Evolutionary conservation across 2,329 filamentous ascomycete genomes (phyloP), one percentile per base, ranked within the genome.

Genomic region (Neonectria punicea): DNA sequence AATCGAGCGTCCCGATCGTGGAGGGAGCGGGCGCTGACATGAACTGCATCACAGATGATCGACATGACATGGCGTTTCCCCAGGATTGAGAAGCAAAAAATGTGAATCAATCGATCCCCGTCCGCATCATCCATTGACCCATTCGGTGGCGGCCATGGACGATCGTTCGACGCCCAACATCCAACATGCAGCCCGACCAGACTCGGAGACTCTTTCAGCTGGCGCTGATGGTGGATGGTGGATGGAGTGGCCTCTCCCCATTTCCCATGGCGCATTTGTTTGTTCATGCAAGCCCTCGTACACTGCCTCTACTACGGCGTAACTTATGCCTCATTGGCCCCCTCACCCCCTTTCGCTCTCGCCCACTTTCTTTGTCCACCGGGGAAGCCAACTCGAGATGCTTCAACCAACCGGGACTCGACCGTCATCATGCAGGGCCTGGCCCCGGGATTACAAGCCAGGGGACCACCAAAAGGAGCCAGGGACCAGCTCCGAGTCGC

Each of bases 401-500:
- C 56, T 53, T 65, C 55, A 50, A 59, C 66, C 71, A 73, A 72
- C 69, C 65, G 68, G 64, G 66, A 66, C 46, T 43, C 51, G 58
- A 30, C 67, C 66, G 64, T 56, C 65, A 39, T 61, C 56, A 63
- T 72, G 62, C 65, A 71, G 58, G 69, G 54, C 59, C n/a, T 65
- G 63, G 61, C 68, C 71, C 68, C 66, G 57, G 61, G 47, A 60
- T 55, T 55, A 54, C 54, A 58, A 58, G 53, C 50, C 53, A 54
- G 44, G 47, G n/a, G n/a, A 43, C 56, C 41, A 53, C 58, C 61
- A 53, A 50, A 46, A 32, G 30, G 34, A 30, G 30, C 53, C 58
- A 70, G 63, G 66, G 49, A 56, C 67, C 43, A 67, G 68, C 70
- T 69, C 66, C 58, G 50, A 67, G 59, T 72, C 67, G 58, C 58